phyloP scores from a whole-genome alignment of 352 stramenopile species.

The Aphanomyces cochlioides region DNA sequence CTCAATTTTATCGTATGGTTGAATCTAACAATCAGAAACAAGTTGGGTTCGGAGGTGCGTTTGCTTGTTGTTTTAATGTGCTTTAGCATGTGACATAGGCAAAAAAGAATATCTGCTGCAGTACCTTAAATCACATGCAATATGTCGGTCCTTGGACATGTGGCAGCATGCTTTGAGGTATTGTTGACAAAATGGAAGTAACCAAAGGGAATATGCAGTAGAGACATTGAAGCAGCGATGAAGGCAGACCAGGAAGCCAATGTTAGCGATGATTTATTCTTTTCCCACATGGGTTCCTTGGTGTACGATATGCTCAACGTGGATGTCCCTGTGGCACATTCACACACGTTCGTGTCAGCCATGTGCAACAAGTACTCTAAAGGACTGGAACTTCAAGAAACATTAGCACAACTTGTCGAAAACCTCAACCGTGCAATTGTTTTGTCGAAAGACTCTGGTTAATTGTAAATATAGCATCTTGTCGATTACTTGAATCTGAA shows the following conservation, averaged over 20 bases:
- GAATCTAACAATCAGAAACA: conserved; percentile 39
- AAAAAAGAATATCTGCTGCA: conserved; percentile 80
- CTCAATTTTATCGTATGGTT: conserved; percentile 76
- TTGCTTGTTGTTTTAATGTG: neutral
- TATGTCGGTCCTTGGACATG: conserved; percentile 76
- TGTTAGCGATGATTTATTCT: conserved; percentile 59
- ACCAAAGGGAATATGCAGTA: conserved; percentile 24
- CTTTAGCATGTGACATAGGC: conserved; percentile 36
- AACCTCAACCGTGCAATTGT: conserved; percentile 76
- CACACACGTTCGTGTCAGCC: conserved; percentile 71
- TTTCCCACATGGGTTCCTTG: conserved; percentile 73
- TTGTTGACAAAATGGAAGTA: neutral
- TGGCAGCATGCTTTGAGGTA: conserved; percentile 77
- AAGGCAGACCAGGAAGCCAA: conserved; percentile 38
- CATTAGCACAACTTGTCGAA: conserved; percentile 71
- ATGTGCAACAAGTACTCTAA: conserved; percentile 85
- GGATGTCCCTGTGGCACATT: conserved; percentile 63
- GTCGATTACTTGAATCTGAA: too few relatives aligned
- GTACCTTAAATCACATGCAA: conserved; percentile 51
- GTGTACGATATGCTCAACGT: conserved; percentile 86
- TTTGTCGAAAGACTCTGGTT: conserved; percentile 56
- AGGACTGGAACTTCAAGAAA: conserved; percentile 57
- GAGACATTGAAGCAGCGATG: conserved; percentile 59
- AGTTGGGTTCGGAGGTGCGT: conserved; percentile 47
- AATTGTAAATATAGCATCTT: too few relatives aligned